Base-by-base conservation (phyloP, 495 filamentous ascomycete species). In the Pyrenula massariospora region DNA sequence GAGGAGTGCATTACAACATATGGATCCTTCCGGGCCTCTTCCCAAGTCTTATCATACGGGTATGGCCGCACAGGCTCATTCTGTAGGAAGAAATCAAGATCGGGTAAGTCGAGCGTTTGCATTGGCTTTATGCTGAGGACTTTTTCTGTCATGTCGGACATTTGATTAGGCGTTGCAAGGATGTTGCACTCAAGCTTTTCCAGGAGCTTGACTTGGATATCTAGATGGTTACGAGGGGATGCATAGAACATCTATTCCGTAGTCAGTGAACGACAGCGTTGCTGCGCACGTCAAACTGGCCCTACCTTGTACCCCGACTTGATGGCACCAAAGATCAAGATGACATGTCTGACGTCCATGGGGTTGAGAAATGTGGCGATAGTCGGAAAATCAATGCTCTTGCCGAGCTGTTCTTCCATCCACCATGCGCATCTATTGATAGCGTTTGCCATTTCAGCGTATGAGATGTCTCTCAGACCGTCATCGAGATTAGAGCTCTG, bases 381-480 rank as follows among this genome's bases (percentile, higher is more conserved):
- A 1, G 65, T 59, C 31, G 67, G 63, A 31, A 60, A 69, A 12
- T 22, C 42, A 0, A 52, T 53, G 1, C 60, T 31, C 15, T 50
- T 55, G 2, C 68, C 70, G 22, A 72, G 54, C 0, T 50, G 56
- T 1, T 61, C 15, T 11, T 66, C 58, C 15, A 72, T 58, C 63
- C 63, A 66, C 1, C 42, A 31, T 8, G 66, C 60, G 36, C 68
- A 19, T 8, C 63, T 58, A 52, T 74, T 68, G 61, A 82, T 58
- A 24, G 73, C 77, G 55, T 76, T 77, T 31, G 77, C 73, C 24
- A 76, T 64, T 24, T 74, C 59, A 12, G 54, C 55, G 60, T 71
- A 77, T 2, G 68, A 73, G 48, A 82, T 57, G 2, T 57, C 21
- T 48, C 63, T 68, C 66, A 73, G 80, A 0, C 78, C 77, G 23